Percentiles rank a stretch among this genome's conserved stretches.
Conservation (phyloP, 805 yeast species). For the Sporopachydermia lactativora region DNA sequence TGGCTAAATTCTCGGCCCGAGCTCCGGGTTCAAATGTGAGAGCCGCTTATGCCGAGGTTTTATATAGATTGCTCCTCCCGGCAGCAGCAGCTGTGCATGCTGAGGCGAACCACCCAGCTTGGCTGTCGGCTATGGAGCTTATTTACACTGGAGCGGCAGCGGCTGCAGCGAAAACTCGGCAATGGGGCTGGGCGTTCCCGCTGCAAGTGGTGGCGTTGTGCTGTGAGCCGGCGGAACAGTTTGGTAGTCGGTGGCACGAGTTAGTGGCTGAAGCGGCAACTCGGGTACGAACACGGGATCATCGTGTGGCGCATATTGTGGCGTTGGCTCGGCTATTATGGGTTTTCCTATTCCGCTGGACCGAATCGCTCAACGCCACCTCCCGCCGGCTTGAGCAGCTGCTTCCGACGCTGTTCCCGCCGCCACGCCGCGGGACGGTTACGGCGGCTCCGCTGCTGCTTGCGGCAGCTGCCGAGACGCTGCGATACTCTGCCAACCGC, state of each 20-base stretch:
- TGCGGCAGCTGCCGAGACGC: not conserved
- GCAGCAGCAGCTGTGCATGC: slow-evolving; percentile 80
- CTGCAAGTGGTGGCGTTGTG: slow-evolving; percentile 61
- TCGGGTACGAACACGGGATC: not conserved
- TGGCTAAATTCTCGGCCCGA: slow-evolving; percentile 66
- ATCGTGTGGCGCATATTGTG: slow-evolving; percentile 42
- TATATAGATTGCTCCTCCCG: slow-evolving; percentile 62
- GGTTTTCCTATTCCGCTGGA: slow-evolving; percentile 78
- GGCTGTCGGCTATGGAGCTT: slow-evolving; percentile 69
- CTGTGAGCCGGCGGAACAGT: slow-evolving; percentile 68
- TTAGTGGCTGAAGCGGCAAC: slow-evolving; percentile 19
- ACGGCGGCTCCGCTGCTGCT: not conserved
- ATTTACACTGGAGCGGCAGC: slow-evolving; percentile 38
- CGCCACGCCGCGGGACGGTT: slow-evolving; percentile 17
- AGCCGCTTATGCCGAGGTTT: slow-evolving; percentile 74
- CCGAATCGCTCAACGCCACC: slow-evolving; percentile 82
- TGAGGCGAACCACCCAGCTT: slow-evolving; percentile 89
- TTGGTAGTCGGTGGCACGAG: slow-evolving; percentile 55
- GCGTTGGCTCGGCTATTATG: slow-evolving; percentile 68
- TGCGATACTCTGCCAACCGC: slow-evolving; percentile 3
- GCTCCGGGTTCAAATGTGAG: slow-evolving; percentile 53
- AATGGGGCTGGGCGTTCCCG: slow-evolving; percentile 57
- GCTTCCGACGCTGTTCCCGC: slow-evolving; percentile 39
- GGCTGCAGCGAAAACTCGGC: slow-evolving; percentile 29
- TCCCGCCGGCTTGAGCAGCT: slow-evolving; percentile 61